Evolutionary conservation across 768 basidiomycete species (phyloP).

Genomic region (Favolaschia claudopus): DNA sequence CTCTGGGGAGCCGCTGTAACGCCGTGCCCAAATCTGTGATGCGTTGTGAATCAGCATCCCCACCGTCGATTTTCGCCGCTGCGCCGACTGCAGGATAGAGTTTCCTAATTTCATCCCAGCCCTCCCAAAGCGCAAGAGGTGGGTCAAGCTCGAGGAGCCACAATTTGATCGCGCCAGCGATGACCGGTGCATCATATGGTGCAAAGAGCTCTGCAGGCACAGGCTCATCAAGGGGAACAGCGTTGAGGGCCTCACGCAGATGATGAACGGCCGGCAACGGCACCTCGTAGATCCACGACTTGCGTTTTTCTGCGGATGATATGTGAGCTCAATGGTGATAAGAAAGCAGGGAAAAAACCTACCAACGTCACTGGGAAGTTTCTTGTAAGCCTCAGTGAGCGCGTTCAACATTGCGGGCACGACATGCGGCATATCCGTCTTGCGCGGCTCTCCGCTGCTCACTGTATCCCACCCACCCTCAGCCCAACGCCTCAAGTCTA

Average conservation of each 20-base stretch:
- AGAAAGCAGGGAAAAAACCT: slow-evolving; percentile 30
- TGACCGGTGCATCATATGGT: slow-evolving; percentile 85
- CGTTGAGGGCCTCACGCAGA: slow-evolving; percentile 85
- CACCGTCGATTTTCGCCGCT: slow-evolving; percentile 58
- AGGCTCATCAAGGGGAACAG: slow-evolving; percentile 62
- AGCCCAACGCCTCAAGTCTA: slow-evolving; percentile 91
- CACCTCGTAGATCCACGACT: slow-evolving; percentile 95
- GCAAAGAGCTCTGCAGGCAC: slow-evolving; percentile 59
- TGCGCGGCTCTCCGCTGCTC: slow-evolving; percentile 58
- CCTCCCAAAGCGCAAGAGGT: slow-evolving; percentile 84
- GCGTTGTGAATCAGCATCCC: slow-evolving; percentile 62
- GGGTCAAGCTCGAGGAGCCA: slow-evolving; percentile 94
- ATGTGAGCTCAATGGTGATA: neutral
- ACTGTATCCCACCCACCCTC: slow-evolving; percentile 78
- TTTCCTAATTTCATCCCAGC: slow-evolving; percentile 90
- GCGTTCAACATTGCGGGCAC: slow-evolving; percentile 70
- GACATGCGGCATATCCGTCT: slow-evolving; percentile 79
- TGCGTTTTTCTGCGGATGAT: slow-evolving; percentile 71
- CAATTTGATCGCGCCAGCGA: slow-evolving; percentile 86
- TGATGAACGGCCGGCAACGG: slow-evolving; percentile 85
- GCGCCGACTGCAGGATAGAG: slow-evolving; percentile 68
- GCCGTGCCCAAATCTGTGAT: slow-evolving; percentile 67
- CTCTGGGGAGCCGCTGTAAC: slow-evolving; percentile 74
- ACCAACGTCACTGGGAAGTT: slow-evolving; percentile 71
- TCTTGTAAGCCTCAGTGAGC: slow-evolving; percentile 68